Base-by-base conservation (phyloP, 179 eudicot genomes). In the Beta lomatogona region DNA sequence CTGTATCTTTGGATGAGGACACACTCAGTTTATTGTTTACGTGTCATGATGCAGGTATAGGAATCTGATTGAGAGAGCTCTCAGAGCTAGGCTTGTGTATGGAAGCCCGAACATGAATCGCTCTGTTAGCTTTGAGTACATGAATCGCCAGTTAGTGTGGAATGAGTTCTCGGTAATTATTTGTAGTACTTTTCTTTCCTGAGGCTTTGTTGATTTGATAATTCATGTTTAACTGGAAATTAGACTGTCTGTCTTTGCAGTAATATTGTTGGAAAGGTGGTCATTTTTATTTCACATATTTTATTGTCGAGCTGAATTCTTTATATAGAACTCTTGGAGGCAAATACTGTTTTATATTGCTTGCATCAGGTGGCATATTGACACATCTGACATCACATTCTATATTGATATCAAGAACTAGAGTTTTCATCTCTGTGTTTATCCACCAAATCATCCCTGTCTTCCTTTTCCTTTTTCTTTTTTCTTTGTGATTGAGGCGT, bases 61-160 rank as follows among this genome's bases (percentile, higher is more conserved):
- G 82, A 96, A 88, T 86, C 90, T 96, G 79, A 88, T 92, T 76
- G 99, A 96, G 90, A 91, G 99, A 90, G 89, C 87, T 85, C 84
- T 96, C 71, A 89, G 75, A 80, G 99, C 99, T 67, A 94, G 98
- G 86, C 99, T 96, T 77, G 95, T 96, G 80, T 96, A 96, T 82
- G 98, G 91, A 80, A 92, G 94, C 81, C 99, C 99, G 73, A 86
- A 92, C 83, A 96, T 94, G 99, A 96, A 96, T 78, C 92, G 98
- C 70, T 86, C 98, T 67, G 99, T 96, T 73, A 96, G 99, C 92
- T 96, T 96, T 79, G 99, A 96, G 88, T 96, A 96, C 87, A 96
- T 96, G 99, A 96, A 96, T 81, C 93, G 99, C 76, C 99, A 92
- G 83, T 90, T 96, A 84, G 99, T 96, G 79, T 96, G 99, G 99